Evolutionary conservation across 2,329 filamentous ascomycete species (phyloP).

Genomic region (Claviceps fusiformis): DNA sequence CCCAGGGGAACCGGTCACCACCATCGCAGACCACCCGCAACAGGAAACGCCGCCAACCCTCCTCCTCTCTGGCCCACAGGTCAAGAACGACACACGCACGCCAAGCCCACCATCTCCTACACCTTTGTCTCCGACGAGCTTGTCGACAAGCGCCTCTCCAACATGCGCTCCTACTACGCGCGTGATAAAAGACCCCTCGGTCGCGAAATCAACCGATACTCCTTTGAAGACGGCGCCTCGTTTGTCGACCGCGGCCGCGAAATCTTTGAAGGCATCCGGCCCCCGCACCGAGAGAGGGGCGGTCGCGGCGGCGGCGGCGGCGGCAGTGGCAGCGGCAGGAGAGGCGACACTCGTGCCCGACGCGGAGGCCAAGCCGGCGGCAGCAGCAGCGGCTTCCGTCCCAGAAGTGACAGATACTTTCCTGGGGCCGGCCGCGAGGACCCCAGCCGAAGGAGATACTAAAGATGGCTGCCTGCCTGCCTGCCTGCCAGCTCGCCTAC

Average conservation of each 20-base stretch:
- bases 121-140: conserved; percentile 50
- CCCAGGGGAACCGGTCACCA: neutral
- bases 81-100: conserved; percentile 19
- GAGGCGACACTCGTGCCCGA: conserved; percentile 14
- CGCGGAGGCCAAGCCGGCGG: conserved; percentile 17
- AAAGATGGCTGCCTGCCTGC: neutral
- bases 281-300: conserved; percentile 37
- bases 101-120: conserved; percentile 30
- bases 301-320: conserved; percentile 15
- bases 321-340: conserved; percentile 10
- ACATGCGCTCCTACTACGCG: conserved; percentile 35
- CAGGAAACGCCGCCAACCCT: conserved; percentile 6
- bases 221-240: conserved; percentile 51
- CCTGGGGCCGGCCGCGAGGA: conserved; percentile 5
- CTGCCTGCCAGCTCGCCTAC: no score
- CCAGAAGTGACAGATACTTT: conserved; percentile 10
- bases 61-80: neutral
- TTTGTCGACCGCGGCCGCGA: conserved; percentile 64
- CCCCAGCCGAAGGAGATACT: neutral
- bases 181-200: conserved; percentile 28
- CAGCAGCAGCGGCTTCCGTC: conserved; percentile 13
- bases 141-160: conserved; percentile 49
- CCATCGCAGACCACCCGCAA: neutral
- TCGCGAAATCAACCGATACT: conserved; percentile 51
- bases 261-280: conserved; percentile 50